Percentiles rank a stretch among this genome's conserved stretches.
Conservation (phyloP, 805 yeast species). For the Wickerhamiella nectarea region DNA sequence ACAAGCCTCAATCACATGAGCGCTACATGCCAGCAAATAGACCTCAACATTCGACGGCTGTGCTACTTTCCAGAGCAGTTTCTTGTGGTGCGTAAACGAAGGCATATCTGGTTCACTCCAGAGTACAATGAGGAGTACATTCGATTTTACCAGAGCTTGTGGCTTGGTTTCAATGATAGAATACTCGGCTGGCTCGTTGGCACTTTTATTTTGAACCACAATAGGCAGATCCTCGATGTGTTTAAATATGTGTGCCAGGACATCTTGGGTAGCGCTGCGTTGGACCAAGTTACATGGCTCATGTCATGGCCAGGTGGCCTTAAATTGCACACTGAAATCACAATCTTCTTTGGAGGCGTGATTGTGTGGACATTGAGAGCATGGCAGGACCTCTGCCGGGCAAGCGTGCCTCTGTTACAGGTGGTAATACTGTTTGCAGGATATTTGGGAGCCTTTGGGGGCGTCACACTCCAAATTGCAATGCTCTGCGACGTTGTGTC, state of each 20-base stretch:
- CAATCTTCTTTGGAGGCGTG: slow-evolving; percentile 73
- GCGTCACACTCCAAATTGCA: slow-evolving; percentile 60
- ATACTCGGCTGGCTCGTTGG: slow-evolving; percentile 56
- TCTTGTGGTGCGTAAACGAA: slow-evolving; percentile 35
- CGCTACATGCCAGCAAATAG: slow-evolving; percentile 62
- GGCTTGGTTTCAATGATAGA: slow-evolving; percentile 77
- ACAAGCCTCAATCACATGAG: slow-evolving; percentile 10
- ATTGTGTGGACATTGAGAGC: slow-evolving; percentile 72
- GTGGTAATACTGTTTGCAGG: slow-evolving; percentile 11
- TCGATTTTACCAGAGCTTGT: slow-evolving; percentile 70
- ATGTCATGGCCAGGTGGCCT: slow-evolving; percentile 89
- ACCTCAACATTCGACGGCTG: slow-evolving; percentile 60
- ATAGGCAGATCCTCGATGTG: slow-evolving; percentile 19
- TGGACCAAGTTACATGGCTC: slow-evolving; percentile 49
- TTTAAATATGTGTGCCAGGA: slow-evolving; percentile 28
- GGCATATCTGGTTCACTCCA: slow-evolving; percentile 29
- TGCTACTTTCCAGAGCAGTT: slow-evolving; percentile 73
- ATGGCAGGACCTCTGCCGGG: slow-evolving; percentile 32
- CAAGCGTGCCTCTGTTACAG: slow-evolving; percentile 5
- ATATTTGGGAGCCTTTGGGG: slow-evolving; percentile 33
- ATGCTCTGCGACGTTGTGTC: slow-evolving; percentile 50
- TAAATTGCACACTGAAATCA: slow-evolving; percentile 75
- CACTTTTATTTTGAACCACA: slow-evolving; percentile 32
- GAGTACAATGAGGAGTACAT: slow-evolving; percentile 35
- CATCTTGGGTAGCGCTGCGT: slow-evolving; percentile 34